Conservation (phyloP, 192 early-diverging fungal genomes). For the Coemansia sp. region DNA sequence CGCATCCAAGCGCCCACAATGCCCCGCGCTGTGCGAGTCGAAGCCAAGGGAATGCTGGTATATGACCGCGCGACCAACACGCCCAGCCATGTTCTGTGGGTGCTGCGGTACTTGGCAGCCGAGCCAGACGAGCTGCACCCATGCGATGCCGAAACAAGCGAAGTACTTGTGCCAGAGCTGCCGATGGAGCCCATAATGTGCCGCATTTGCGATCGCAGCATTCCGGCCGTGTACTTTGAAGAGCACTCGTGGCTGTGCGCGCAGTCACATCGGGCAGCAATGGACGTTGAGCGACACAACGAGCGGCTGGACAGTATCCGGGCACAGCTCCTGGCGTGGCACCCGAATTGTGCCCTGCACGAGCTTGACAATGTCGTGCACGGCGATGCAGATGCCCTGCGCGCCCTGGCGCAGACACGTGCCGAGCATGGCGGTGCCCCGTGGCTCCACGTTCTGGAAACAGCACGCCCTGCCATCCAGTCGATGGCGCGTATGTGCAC, state of each 20-base stretch:
- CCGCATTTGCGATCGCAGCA: conserved; percentile 39
- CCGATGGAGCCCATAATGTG: conserved; percentile 37
- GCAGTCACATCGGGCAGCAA: conserved; percentile 43
- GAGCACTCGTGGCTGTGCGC: conserved; percentile 51
- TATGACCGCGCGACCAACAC: conserved; percentile 22
- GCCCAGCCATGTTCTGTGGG: conserved; percentile 51
- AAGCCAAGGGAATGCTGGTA: conserved; percentile 50
- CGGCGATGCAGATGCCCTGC: conserved; percentile 23
- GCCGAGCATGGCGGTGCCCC: conserved; percentile 6
- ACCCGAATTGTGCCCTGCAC: conserved; percentile 27
- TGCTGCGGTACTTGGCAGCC: conserved; percentile 23
- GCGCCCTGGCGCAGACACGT: conserved; percentile 12
- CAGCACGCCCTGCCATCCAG: conserved; percentile 9
- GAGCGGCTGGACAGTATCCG: conserved; percentile 37
- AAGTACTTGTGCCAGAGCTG: background rate
- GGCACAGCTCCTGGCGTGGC: conserved; percentile 40
- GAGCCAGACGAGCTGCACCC: background rate
- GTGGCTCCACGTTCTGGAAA: conserved; percentile 28
- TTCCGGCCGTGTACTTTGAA: conserved; percentile 44
- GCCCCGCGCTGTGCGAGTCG: conserved; percentile 11
- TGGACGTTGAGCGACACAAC: conserved; percentile 47
- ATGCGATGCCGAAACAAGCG: background rate
- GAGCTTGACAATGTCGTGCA: conserved; percentile 29
- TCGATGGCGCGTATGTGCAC: conserved; percentile 23
- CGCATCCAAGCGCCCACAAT: conserved; percentile 15